Evolutionary conservation across 2,329 filamentous ascomycete genomes (phyloP), one percentile per base, ranked within the genome.

Genomic region (Emmonsiellopsis sp.): DNA sequence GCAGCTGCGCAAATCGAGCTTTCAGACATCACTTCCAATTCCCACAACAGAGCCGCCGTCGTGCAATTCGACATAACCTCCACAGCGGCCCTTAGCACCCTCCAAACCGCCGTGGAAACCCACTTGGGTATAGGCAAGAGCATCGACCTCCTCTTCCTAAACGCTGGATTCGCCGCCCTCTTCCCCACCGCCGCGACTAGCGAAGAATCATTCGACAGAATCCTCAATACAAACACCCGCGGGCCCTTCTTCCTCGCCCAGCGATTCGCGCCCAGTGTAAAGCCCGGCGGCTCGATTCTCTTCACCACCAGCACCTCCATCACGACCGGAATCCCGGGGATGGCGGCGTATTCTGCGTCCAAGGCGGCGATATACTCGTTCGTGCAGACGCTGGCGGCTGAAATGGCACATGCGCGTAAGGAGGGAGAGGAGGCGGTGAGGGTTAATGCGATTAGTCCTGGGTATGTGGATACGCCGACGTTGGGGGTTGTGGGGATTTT

Each of bases 281-380:
- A 52, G 4, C 51, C 52, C 7, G 56, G 56, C 31, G 44, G 52
- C 14, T 43, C 54, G 7, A 57, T 57, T 39, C 44, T 57, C 6
- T 57, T 57, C 43, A 56, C 56, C 5, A 49, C 56, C 34, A 52
- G 51, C 36, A 54, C 55, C 21, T 56, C 54, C 32, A 52, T 54
- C 32, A 32, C 42, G n/a, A 46, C 43, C 6, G 56, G 52, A 2
- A 50, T 49, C 14, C 54, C 56, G 6, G 43, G 44, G 27, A 55
- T 58, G 54, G 55, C 54, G 31, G 45, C 56, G 53, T 60, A 56
- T 33, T 57, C 57, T 5, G 50, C 53, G 8, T 52, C 53, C 8
- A 55, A 57, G 34, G 56, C 56, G 4, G 56, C 56, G 7, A 37
- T 55, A 14, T 51, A 54, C 39, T 56, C 54, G 11, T 47, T 54